Conservation (phyloP, 768 basidiomycete species). For the Hortiboletus campestris region DNA sequence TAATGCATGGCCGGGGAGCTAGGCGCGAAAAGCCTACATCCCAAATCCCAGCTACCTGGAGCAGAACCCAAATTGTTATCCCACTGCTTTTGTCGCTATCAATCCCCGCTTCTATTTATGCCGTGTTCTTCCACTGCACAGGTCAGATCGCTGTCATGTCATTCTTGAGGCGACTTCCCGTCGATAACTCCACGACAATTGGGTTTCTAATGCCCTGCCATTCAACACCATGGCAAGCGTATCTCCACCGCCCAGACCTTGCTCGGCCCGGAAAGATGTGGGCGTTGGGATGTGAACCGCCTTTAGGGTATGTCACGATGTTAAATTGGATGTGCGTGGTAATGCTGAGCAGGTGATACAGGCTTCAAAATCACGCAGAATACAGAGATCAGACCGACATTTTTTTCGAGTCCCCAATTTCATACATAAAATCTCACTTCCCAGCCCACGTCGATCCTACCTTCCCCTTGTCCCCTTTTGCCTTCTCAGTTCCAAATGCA, state of each 20-base stretch:
- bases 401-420: slow-evolving; percentile 71
- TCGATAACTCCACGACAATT: slow-evolving; percentile 51
- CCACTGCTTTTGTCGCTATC: slow-evolving; percentile 46
- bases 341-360: slow-evolving; percentile 22
- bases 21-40: neutral
- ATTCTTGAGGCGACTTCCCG: slow-evolving; percentile 57
- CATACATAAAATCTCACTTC: slow-evolving; percentile 67
- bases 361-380: slow-evolving; percentile 43
- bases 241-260: slow-evolving; percentile 72
- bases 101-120: slow-evolving; percentile 64
- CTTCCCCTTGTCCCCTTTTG: slow-evolving; percentile 64
- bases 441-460: slow-evolving; percentile 55
- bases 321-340: neutral
- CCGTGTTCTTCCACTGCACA: slow-evolving; percentile 70
- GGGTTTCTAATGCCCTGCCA: slow-evolving; percentile 96
- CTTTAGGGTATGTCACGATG: slow-evolving; percentile 60
- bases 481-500: slow-evolving; percentile 49
- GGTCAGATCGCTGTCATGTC: slow-evolving; percentile 77
- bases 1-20: slow-evolving; percentile 23
- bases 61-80: slow-evolving; percentile 31
- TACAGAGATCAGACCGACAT: slow-evolving; percentile 82
- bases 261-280: slow-evolving; percentile 58
- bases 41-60: slow-evolving; percentile 12
- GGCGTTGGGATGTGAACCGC: slow-evolving; percentile 93
- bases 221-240: slow-evolving; percentile 89